These are phyloP conservation scores for Salinomyces thailandicus DNA, from an alignment of 2,329 filamentous ascomycete genomes.

Conservation along the genomic window DNA sequence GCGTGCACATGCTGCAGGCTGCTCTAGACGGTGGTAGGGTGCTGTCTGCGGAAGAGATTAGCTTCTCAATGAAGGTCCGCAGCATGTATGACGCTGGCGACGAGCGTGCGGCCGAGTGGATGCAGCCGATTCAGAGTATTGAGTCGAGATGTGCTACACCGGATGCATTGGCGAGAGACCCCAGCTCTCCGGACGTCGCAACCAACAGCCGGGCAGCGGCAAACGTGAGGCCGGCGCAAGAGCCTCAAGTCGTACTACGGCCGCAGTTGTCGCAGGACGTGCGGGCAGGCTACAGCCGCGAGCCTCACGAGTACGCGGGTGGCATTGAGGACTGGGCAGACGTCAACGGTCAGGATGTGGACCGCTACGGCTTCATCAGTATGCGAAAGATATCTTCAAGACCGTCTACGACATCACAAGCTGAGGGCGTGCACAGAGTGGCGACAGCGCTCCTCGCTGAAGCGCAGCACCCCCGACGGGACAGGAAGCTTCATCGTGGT, in stretches of 20 bases:
- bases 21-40: conserved; percentile 32
- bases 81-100: conserved; percentile 55
- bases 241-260: conserved; percentile 2
- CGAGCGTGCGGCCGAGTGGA: conserved; percentile 42
- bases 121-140: conserved; percentile 5
- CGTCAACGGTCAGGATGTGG: conserved; percentile 48
- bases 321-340: conserved; percentile 57
- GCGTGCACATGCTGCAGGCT: conserved; percentile 28
- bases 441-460: conserved; percentile 49
- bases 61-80: conserved; percentile 51
- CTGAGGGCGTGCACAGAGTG: conserved; percentile 43
- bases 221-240: background rate
- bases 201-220: background rate
- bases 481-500: conserved; percentile 42
- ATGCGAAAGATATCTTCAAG: conserved; percentile 30
- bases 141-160: background rate
- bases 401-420: conserved; percentile 14
- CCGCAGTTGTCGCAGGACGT: conserved; percentile 3
- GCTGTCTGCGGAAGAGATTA: conserved; percentile 54
- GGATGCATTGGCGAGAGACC: conserved; percentile 1
- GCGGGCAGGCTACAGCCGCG: conserved; percentile 24
- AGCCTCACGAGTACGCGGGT: conserved; percentile 48
- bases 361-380: conserved; percentile 56
- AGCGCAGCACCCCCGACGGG: conserved; percentile 45
- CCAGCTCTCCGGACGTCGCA: background rate